phyloP scores from a whole-genome alignment of 805 yeast species.

The Kodamaea laetipori region DNA sequence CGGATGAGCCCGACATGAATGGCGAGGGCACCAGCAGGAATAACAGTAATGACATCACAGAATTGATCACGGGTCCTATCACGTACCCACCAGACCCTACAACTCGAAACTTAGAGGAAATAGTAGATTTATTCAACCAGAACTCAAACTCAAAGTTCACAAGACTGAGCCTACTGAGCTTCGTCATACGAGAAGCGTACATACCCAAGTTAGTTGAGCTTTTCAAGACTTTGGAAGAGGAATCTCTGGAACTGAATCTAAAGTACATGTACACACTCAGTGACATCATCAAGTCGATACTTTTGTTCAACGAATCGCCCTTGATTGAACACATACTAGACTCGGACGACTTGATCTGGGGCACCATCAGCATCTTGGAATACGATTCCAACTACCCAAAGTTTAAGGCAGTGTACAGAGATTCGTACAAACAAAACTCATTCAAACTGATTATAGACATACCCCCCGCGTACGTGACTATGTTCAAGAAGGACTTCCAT shows the following conservation, averaged over 20 bases:
- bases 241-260: conserved; percentile 40
- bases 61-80: conserved; percentile 79
- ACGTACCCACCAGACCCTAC: conserved; percentile 62
- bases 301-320: conserved; percentile 65
- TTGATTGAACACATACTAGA: conserved; percentile 37
- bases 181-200: conserved; percentile 55
- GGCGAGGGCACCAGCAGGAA: conserved; percentile 25
- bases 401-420: conserved; percentile 77
- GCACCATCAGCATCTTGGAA: conserved; percentile 79
- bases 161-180: conserved; percentile 58
- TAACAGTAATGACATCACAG: conserved; percentile 56
- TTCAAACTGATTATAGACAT: conserved; percentile 61
- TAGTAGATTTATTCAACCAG: conserved; percentile 59
- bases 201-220: conserved; percentile 51
- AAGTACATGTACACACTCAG: conserved; percentile 65
- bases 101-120: conserved; percentile 50
- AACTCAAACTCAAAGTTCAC: conserved; percentile 64
- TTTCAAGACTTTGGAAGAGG: conserved; percentile 58
- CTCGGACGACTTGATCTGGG: conserved; percentile 38
- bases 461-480: conserved; percentile 50
- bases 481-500: conserved; percentile 74
- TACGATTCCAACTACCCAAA: conserved; percentile 85
- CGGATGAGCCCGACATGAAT: conserved; percentile 17
- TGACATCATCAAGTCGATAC: conserved; percentile 68
- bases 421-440: conserved; percentile 56